A percentile compares a stretch with the other conserved stretches of the same genome.
These are phyloP conservation scores for Manihot esculenta DNA, from an alignment of 441 rosid genomes.

Conservation along the genomic window DNA sequence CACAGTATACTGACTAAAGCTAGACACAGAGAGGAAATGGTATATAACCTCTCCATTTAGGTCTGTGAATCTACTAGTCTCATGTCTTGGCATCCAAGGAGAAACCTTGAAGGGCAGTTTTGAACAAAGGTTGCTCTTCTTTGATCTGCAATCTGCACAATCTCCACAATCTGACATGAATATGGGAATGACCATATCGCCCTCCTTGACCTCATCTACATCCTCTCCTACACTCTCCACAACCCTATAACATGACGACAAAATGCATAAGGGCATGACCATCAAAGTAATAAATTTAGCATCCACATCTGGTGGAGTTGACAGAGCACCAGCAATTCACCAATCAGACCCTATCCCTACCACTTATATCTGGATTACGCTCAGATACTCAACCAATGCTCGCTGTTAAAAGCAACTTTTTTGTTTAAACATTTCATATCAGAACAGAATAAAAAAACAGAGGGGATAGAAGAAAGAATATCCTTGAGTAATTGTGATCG, in stretches of 20 bases:
- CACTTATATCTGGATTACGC: too few species aligned
- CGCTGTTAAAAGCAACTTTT: too few species aligned
- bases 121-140: constrained; percentile 73
- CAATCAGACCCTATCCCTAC: not conserved
- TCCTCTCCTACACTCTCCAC: constrained; percentile 85
- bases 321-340: not conserved
- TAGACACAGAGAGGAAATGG: constrained; percentile 72
- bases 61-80: constrained; percentile 71
- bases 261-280: not conserved
- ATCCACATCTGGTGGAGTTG: not conserved
- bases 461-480: too few species aligned
- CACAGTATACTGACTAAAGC: constrained; percentile 78
- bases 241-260: constrained; percentile 35
- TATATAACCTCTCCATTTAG: constrained; percentile 58
- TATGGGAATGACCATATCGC: constrained; percentile 67
- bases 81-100: constrained; percentile 84
- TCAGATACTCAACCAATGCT: too few species aligned
- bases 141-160: constrained; percentile 65
- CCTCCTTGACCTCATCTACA: constrained; percentile 54
- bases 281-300: not conserved
- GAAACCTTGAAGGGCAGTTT: constrained; percentile 59
- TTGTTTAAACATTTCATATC: too few species aligned
- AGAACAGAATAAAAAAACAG: too few species aligned
- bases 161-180: constrained; percentile 77
- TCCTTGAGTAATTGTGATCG: too few species aligned